Percentiles rank a stretch among this genome's conserved stretches.
phyloP scores from a whole-genome alignment of 2,329 filamentous ascomycete species.

The Fusarium sterilihyphosum region DNA sequence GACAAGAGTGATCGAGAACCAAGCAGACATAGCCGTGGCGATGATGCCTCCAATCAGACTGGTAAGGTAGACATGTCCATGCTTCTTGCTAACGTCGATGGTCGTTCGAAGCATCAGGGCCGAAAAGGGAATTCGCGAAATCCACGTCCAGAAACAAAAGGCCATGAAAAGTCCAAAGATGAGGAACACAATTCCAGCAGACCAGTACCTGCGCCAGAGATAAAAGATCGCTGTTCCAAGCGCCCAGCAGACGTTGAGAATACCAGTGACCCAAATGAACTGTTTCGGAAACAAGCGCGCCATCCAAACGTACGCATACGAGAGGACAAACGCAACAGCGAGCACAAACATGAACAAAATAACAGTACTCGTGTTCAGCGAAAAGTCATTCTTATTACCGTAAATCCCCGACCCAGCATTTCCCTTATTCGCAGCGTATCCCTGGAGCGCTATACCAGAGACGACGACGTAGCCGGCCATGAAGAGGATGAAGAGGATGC shows the following conservation, averaged over 20 bases:
- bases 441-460: conserved; percentile 78
- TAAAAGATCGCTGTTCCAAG: conserved; percentile 91
- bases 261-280: conserved; percentile 92
- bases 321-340: conserved; percentile 76
- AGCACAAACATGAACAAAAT: conserved; percentile 86
- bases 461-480: conserved; percentile 80
- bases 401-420: conserved; percentile 81
- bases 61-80: conserved; percentile 87
- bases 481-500: conserved; percentile 76
- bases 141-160: conserved; percentile 89
- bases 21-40: conserved; percentile 80
- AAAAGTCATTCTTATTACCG: conserved; percentile 69
- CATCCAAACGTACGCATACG: conserved; percentile 78
- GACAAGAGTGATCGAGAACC: conserved; percentile 87
- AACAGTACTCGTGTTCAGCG: conserved; percentile 83
- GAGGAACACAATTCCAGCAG: conserved; percentile 87
- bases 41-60: conserved; percentile 84
- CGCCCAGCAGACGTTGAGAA: conserved; percentile 85
- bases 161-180: conserved; percentile 79
- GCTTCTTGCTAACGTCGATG: conserved; percentile 84
- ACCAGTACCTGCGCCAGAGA: conserved; percentile 79
- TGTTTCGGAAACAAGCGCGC: conserved; percentile 85
- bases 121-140: conserved; percentile 88
- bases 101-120: conserved; percentile 88
- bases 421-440: conserved; percentile 72